phyloP scores from a whole-genome alignment of 179 eudicot species.

The Monotropa hypopitys region DNA sequence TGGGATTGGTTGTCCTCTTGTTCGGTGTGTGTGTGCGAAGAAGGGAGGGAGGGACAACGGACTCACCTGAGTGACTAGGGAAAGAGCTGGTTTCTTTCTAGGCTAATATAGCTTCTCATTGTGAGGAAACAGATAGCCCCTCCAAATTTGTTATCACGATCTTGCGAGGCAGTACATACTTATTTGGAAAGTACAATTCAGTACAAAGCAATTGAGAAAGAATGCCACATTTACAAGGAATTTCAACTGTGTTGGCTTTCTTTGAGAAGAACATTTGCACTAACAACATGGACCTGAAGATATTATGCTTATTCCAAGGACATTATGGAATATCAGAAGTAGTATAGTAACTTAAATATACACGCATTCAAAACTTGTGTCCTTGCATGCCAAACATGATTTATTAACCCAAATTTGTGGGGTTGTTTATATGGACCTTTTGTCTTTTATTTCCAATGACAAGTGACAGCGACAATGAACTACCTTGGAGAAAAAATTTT shows the following conservation, averaged over 20 bases:
- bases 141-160: not conserved
- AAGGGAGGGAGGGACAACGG: too few relatives aligned
- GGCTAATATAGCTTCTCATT: not conserved
- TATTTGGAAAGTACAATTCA: not conserved
- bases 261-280: too few relatives aligned
- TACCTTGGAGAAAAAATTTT: not conserved
- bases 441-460: not conserved
- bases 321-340: not conserved
- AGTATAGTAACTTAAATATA: too few relatives aligned
- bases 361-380: not conserved
- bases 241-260: not conserved
- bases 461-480: not conserved
- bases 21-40: too few relatives aligned
- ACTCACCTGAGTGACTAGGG: too few relatives aligned
- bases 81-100: too few relatives aligned
- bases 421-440: not conserved
- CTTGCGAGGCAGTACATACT: not conserved
- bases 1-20: not conserved
- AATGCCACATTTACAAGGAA: not conserved
- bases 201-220: not conserved
- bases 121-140: not conserved
- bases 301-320: not conserved
- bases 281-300: not conserved
- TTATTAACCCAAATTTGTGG: not conserved
- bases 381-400: not conserved